phyloP scores from a whole-genome alignment of 768 basidiomycete species.

The Cystofilobasidium bisporidii region DNA sequence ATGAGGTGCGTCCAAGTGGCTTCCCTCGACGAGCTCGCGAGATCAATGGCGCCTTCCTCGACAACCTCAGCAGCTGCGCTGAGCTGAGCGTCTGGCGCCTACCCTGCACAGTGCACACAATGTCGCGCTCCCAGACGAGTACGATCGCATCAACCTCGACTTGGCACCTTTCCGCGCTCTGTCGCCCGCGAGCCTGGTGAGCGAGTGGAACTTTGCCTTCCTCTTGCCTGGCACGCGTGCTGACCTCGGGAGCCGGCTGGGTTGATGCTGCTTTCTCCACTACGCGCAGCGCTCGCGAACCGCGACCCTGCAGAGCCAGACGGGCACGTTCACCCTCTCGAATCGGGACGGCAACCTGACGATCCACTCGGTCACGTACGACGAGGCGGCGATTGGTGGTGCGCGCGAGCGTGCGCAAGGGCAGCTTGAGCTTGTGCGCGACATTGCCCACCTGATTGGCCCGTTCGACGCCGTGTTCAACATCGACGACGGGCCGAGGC shows the following conservation, averaged over 20 bases:
- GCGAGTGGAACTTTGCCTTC: neutral
- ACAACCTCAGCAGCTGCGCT: too few species aligned
- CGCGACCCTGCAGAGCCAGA: neutral
- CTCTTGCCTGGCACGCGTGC: too few species aligned
- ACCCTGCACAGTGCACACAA: slow-evolving; percentile 32
- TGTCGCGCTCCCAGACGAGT: slow-evolving; percentile 37
- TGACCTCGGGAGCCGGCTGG: too few species aligned
- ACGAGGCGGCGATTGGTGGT: slow-evolving; percentile 26
- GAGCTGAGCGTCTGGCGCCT: too few species aligned
- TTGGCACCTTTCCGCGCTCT: slow-evolving; percentile 34
- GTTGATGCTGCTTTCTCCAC: neutral
- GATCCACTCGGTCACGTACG: neutral
- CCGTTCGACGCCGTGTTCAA: slow-evolving; percentile 34
- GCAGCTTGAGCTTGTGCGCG: slow-evolving; percentile 31
- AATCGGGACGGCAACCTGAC: slow-evolving; percentile 5
- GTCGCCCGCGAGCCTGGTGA: slow-evolving; percentile 30
- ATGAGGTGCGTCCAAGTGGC: slow-evolving; percentile 31
- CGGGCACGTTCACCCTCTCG: slow-evolving; percentile 13
- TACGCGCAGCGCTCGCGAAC: slow-evolving; percentile 1
- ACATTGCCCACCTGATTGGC: slow-evolving; percentile 29
- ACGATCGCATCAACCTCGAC: slow-evolving; percentile 35
- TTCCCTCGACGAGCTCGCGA: neutral
- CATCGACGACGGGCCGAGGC: slow-evolving; percentile 33
- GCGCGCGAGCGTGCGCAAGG: slow-evolving; percentile 32
- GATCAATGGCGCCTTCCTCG: too few species aligned